Percentiles rank a stretch among this genome's conserved stretches.
Evolutionary conservation across 306 rosid species (phyloP).

Genomic region (Gastrolobium bilobum): DNA sequence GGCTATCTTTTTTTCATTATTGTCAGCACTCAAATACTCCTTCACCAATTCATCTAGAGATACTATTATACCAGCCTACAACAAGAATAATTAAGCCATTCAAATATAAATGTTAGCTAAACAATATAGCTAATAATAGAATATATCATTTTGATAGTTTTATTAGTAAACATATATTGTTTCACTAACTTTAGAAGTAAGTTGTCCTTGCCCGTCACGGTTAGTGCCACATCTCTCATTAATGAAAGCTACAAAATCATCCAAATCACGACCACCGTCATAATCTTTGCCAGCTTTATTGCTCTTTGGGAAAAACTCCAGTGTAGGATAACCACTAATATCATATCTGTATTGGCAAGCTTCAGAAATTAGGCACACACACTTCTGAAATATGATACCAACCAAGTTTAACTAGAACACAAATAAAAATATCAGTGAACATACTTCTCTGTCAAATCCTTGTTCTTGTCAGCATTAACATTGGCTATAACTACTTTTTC

Average conservation of each 20-base stretch:
- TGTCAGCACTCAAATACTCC: slow-evolving; percentile 67
- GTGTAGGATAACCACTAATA: slow-evolving; percentile 77
- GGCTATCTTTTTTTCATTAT: slow-evolving; percentile 67
- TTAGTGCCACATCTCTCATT: slow-evolving; percentile 81
- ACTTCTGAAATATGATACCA: slow-evolving; percentile 34
- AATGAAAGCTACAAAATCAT: slow-evolving; percentile 78
- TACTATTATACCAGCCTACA: slow-evolving; percentile 80
- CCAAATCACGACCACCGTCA: slow-evolving; percentile 77
- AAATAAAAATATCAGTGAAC: slow-evolving; percentile 45
- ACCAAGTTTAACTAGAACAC: slow-evolving; percentile 22
- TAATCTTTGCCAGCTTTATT: slow-evolving; percentile 89
- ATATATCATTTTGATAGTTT: slow-evolving; percentile 5
- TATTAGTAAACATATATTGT: background rate
- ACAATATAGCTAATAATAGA: background rate
- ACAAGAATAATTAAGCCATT: slow-evolving; percentile 36
- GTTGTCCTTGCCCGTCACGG: slow-evolving; percentile 83
- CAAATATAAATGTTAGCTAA: background rate
- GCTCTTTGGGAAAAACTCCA: slow-evolving; percentile 82
- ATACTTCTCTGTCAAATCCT: slow-evolving; percentile 82
- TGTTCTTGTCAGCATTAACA: slow-evolving; percentile 78
- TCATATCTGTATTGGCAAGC: slow-evolving; percentile 69
- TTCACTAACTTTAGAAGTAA: slow-evolving; percentile 69
- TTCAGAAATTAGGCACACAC: slow-evolving; percentile 33
- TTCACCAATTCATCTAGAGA: slow-evolving; percentile 72
- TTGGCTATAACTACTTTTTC: slow-evolving; percentile 80